These are phyloP conservation scores for Sanghuangporus weigelae DNA, from an alignment of 1,284 basidiomycete genomes.

Conservation along the genomic window DNA sequence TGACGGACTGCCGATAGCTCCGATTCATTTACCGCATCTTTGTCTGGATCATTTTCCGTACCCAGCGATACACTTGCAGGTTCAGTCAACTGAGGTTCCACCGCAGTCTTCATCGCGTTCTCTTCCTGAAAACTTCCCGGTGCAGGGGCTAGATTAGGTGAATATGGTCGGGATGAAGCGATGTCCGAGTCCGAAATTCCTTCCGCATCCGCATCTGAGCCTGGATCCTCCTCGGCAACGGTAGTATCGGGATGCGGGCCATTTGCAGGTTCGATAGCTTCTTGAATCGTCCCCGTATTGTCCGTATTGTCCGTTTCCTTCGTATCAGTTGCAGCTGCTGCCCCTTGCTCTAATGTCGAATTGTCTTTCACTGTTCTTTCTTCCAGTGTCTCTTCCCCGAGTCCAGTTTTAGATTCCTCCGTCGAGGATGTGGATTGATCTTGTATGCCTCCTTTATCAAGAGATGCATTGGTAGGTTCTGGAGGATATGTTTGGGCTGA, in stretches of 20 bases:
- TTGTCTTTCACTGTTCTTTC: not conserved
- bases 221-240: not conserved
- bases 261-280: not conserved
- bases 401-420: not conserved
- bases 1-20: not conserved
- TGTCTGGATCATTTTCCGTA: not conserved
- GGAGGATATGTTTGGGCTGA: not conserved
- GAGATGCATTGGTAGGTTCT: not conserved
- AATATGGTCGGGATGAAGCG: conserved; percentile 13
- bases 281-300: not conserved
- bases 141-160: conserved; percentile 1
- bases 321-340: not conserved
- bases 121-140: not conserved
- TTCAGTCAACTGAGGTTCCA: not conserved
- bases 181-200: conserved; percentile 10
- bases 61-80: not conserved
- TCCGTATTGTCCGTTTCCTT: not conserved
- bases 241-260: not conserved
- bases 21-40: not conserved
- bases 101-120: not conserved
- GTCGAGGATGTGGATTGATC: not conserved
- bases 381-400: not conserved
- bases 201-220: not conserved
- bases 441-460: not conserved
- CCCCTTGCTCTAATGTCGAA: not conserved